A percentile compares a stretch with the other conserved stretches of the same genome.
These are phyloP conservation scores for Malus asiatica DNA, from an alignment of 306 rosid genomes.

Conservation along the genomic window DNA sequence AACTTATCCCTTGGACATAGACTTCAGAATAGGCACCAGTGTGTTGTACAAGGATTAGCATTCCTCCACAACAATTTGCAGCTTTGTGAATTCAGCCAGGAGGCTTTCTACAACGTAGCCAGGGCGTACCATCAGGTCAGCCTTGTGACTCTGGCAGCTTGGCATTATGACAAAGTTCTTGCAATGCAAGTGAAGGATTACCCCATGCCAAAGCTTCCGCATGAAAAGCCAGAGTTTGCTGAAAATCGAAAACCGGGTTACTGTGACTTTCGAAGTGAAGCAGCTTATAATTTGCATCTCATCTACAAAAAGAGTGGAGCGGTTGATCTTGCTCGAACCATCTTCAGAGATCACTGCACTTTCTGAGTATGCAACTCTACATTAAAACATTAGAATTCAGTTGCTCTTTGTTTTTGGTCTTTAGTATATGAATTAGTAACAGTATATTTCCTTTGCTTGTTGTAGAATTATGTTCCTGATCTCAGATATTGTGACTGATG, in stretches of 20 bases:
- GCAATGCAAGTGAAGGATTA: conserved; percentile 52
- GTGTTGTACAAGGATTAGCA: conserved; percentile 79
- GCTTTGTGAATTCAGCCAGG: conserved; percentile 74
- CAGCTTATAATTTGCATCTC: conserved; percentile 79
- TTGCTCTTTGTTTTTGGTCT: neutral
- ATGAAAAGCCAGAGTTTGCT: conserved; percentile 31
- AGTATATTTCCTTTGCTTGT: neutral
- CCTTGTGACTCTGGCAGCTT: conserved; percentile 58
- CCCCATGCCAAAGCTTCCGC: conserved; percentile 63
- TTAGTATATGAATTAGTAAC: neutral
- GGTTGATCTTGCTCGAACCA: conserved; percentile 79
- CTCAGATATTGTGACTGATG: neutral
- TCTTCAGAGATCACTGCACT: conserved; percentile 65
- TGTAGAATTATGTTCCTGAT: neutral
- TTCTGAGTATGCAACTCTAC: conserved; percentile 20
- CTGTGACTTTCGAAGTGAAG: conserved; percentile 80
- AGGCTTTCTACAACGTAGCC: conserved; percentile 75
- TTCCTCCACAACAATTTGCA: conserved; percentile 70
- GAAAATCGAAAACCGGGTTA: conserved; percentile 45
- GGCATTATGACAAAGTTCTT: conserved; percentile 65
- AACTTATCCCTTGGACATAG: conserved; percentile 78
- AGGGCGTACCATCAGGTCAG: conserved; percentile 85
- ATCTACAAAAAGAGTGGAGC: conserved; percentile 85
- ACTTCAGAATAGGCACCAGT: conserved; percentile 87
- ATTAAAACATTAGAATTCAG: neutral